Conservation (phyloP, 1,284 basidiomycete genomes). For the Ustilago hordei region DNA sequence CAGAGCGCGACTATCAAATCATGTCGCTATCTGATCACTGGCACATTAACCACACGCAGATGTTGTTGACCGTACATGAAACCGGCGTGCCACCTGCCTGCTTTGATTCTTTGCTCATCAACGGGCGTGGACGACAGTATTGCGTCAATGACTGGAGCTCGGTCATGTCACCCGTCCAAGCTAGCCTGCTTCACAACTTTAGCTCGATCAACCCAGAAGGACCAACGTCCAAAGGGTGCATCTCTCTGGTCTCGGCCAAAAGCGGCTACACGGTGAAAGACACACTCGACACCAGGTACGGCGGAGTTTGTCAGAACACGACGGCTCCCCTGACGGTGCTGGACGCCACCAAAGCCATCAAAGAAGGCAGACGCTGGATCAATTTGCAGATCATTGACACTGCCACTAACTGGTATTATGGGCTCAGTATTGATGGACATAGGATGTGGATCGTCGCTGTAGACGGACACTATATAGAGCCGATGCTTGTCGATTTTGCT, state of each 20-base stretch:
- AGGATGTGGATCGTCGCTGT: slow-evolving; percentile 53
- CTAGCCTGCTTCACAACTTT: slow-evolving; percentile 37
- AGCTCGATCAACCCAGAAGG: slow-evolving; percentile 41
- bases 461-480: slow-evolving; percentile 48
- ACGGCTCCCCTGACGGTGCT: slow-evolving; percentile 47
- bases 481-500: slow-evolving; percentile 40
- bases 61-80: slow-evolving; percentile 49
- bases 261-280: slow-evolving; percentile 38
- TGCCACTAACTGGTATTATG: slow-evolving; percentile 45
- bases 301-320: slow-evolving; percentile 50
- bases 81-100: slow-evolving; percentile 54
- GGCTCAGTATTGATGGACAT: slow-evolving; percentile 31
- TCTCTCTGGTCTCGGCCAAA: slow-evolving; percentile 52
- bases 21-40: slow-evolving; percentile 48
- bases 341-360: slow-evolving; percentile 37
- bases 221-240: slow-evolving; percentile 52
- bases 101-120: slow-evolving; percentile 54
- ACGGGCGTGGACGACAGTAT: slow-evolving; percentile 53
- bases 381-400: slow-evolving; percentile 48
- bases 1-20: slow-evolving; percentile 44
- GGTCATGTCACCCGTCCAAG: slow-evolving; percentile 27
- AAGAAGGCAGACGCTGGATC: slow-evolving; percentile 39
- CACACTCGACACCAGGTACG: slow-evolving; percentile 44
- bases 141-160: slow-evolving; percentile 38
- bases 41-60: slow-evolving; percentile 53